Conservation (phyloP, 306 rosid genomes). For the Lithocarpus polystachyus region DNA sequence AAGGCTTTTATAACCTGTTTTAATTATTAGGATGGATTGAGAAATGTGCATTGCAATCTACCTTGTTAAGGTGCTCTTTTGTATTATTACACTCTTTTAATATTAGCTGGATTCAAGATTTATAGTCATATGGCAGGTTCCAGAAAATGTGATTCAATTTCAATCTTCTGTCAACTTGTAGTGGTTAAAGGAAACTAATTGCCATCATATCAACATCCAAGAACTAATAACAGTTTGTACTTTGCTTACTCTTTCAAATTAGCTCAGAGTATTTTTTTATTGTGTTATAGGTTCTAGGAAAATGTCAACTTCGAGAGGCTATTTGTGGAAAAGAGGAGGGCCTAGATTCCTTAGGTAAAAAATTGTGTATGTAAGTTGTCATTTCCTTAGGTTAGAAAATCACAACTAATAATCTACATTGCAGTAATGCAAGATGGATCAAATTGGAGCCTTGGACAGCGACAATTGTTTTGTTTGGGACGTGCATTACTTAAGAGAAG, state of each 20-base stretch:
- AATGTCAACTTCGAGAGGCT: conserved; percentile 29
- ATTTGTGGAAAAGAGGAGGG: conserved; percentile 22
- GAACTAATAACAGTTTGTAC: not conserved
- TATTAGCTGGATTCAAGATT: not conserved
- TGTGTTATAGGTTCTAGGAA: conserved; percentile 19
- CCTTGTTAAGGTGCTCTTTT: not conserved
- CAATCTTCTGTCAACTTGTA: no score
- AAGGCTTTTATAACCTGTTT: not conserved
- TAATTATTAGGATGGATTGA: not conserved
- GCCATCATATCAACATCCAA: no score
- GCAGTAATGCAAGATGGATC: conserved; percentile 29
- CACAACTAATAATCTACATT: not conserved
- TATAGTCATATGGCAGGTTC: not conserved
- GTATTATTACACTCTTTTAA: not conserved
- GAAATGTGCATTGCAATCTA: not conserved
- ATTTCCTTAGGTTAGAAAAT: not conserved
- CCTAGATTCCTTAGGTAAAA: conserved; percentile 28
- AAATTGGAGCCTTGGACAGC: conserved; percentile 36
- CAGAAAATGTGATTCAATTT: no score
- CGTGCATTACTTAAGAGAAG: conserved; percentile 3
- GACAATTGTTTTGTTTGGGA: conserved; percentile 31
- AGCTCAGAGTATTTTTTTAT: not conserved
- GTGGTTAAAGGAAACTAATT: no score
- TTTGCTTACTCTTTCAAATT: not conserved
- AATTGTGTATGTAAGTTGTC: not conserved